Percentiles rank a stretch among this genome's conserved stretches.
phyloP scores from a whole-genome alignment of 106 monocot species.

The Chionographis japonica region DNA sequence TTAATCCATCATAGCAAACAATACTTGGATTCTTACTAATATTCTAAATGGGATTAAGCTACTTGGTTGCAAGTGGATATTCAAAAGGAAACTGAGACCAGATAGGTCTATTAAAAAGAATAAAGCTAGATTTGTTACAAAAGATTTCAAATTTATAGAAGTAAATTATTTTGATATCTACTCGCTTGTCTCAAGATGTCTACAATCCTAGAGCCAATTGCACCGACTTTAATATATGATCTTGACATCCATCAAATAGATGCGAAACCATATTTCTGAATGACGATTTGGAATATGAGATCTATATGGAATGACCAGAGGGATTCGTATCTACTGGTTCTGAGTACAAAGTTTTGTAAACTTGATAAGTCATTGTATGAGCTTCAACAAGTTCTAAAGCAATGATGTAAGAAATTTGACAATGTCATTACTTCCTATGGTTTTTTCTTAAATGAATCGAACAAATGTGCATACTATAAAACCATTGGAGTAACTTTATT shows the following conservation, averaged over 20 bases:
- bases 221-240: neutral
- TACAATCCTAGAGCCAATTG: neutral
- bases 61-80: neutral
- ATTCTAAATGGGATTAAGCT: neutral
- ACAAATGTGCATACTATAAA: neutral
- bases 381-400: neutral
- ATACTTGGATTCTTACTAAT: neutral
- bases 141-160: neutral
- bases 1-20: neutral
- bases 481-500: neutral
- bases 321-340: neutral
- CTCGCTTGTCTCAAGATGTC: neutral
- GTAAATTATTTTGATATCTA: slow-evolving; percentile 2
- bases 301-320: neutral
- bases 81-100: neutral
- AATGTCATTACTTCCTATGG: neutral
- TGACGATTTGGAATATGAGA: neutral
- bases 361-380: neutral
- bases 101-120: neutral
- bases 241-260: neutral
- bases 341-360: neutral
- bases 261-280: neutral
- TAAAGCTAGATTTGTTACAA: neutral
- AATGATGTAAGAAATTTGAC: neutral
- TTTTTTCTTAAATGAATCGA: neutral